Evolutionary conservation across 1,284 basidiomycete species (phyloP).

Genomic region (Boletus smithii): DNA sequence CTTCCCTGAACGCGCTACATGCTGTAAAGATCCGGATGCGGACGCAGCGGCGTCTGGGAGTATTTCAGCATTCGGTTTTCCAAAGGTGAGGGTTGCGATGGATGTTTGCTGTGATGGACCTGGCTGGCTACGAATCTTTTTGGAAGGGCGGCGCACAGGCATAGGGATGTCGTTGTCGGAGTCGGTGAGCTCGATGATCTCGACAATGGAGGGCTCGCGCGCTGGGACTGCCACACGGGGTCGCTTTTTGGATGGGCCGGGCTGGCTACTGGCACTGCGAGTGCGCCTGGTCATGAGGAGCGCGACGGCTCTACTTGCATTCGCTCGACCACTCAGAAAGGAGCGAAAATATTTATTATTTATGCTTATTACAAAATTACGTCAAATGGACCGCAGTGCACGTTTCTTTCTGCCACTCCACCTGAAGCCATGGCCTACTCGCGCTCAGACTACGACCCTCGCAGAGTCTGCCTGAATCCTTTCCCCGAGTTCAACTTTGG

Average conservation of each 20-base stretch:
- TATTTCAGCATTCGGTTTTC: constrained; percentile 4
- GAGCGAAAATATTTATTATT: too few species aligned
- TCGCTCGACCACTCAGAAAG: too few species aligned
- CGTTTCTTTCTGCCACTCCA: too few species aligned
- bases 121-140: background rate
- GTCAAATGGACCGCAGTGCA: too few species aligned
- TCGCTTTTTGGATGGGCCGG: constrained; percentile 18
- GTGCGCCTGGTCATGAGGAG: constrained; percentile 8
- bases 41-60: constrained; percentile 10
- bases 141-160: background rate
- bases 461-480: constrained; percentile 77
- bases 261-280: constrained; percentile 23
- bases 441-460: constrained; percentile 80
- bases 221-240: constrained; percentile 1
- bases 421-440: too few species aligned
- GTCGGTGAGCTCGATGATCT: constrained; percentile 32
- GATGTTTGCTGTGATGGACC: constrained; percentile 6
- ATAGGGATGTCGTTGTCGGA: constrained; percentile 22
- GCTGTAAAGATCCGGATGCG: constrained; percentile 14
- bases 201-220: constrained; percentile 9
- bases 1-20: background rate
- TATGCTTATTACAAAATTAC: too few species aligned
- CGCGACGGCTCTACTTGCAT: constrained; percentile 18
- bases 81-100: constrained; percentile 3
- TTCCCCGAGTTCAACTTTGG: constrained; percentile 63